Base-by-base conservation (phyloP, 2,329 filamentous ascomycete genomes). In the Coniochaeta hoffmannii region DNA sequence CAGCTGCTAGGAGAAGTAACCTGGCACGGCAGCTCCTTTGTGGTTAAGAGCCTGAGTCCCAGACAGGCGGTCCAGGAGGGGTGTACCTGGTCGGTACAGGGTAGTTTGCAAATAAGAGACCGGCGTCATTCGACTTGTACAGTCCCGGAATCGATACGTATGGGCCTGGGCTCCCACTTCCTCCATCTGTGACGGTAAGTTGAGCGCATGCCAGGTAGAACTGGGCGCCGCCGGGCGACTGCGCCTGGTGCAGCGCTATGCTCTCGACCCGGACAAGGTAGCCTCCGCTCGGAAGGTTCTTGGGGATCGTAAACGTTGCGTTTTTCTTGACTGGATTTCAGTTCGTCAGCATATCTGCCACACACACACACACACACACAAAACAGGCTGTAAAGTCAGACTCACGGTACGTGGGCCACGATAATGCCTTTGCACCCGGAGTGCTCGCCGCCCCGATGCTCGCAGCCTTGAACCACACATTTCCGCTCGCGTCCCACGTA, bases 381-480 rank as follows among this genome's bases (percentile, higher is more conserved):
- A n/a, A n/a, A n/a, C n/a, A n/a, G n/a, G n/a, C n/a, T n/a, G n/a
- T n/a, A n/a, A n/a, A n/a, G n/a, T n/a, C n/a, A n/a, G n/a, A 50
- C 49, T 14, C 50, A 58, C 56, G 35, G 34, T 56, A 59, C 2
- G 58, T 52, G 1, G 57, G 57, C 57, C 57, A 59, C 15, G 53
- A 54, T 6, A 50, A 38, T 19, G 35, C 35, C 35, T 38, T 38
- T 10, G 28, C 54, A 14, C 50, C 50, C 17, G 30, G 46, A 2
- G 56, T 28, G 9, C 44, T 41, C 7, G 53, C 55, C 0, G 35
- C 55, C 12, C 55, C 53, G 56, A 68, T 68, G 53, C 59, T 63
- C 0, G 56, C 65, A 31, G 61, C 62, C 59, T 70, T 70, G 61
- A 68, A 68, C 68, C 68, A 68, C 14, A 69, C 67, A 55, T 65